A percentile compares a stretch with the other conserved stretches of the same genome.
Evolutionary conservation across 805 yeast species (phyloP).

Genomic region (Geotrichum ghanense): DNA sequence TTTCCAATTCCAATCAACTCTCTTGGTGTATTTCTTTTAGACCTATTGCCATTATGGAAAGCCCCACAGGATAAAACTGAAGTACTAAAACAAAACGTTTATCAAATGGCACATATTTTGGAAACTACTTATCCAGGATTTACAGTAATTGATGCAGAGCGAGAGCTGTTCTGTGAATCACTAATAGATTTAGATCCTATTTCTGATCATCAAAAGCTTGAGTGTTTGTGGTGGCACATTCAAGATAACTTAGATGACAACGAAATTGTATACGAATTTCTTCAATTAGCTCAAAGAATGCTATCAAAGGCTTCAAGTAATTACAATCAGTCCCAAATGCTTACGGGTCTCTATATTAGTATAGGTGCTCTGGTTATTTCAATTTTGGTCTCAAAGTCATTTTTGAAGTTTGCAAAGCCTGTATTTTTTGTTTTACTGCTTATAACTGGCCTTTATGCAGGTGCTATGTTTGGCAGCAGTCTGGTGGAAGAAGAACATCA

Average conservation of each 20-base stretch:
- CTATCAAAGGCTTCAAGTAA: slow-evolving; percentile 44
- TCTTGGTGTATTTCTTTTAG: slow-evolving; percentile 58
- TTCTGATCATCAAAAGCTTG: slow-evolving; percentile 7
- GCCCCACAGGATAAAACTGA: slow-evolving; percentile 38
- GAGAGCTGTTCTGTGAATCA: slow-evolving; percentile 7
- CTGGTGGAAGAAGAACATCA: slow-evolving; percentile 94
- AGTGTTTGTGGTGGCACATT: slow-evolving; percentile 11
- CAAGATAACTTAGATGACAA: background rate
- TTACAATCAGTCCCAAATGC: slow-evolving; percentile 48
- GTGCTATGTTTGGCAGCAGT: slow-evolving; percentile 72
- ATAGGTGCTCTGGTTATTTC: slow-evolving; percentile 24
- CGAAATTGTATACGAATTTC: slow-evolving; percentile 22
- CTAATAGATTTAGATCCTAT: slow-evolving; percentile 4
- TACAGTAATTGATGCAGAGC: background rate
- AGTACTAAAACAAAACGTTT: slow-evolving; percentile 32
- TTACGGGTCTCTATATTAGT: slow-evolving; percentile 29
- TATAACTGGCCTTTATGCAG: slow-evolving; percentile 29
- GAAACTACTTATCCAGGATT: slow-evolving; percentile 12
- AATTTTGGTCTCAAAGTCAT: background rate
- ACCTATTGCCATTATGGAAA: slow-evolving; percentile 44
- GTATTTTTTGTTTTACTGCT: slow-evolving; percentile 18
- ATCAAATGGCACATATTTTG: slow-evolving; percentile 20
- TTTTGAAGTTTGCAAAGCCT: background rate
- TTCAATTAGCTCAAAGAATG: slow-evolving; percentile 29
- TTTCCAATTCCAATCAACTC: slow-evolving; percentile 61